Evolutionary conservation across 108 stramenopile genomes (phyloP), one percentile per base, ranked within the genome.

Genomic region (Skeletonema potamos): DNA sequence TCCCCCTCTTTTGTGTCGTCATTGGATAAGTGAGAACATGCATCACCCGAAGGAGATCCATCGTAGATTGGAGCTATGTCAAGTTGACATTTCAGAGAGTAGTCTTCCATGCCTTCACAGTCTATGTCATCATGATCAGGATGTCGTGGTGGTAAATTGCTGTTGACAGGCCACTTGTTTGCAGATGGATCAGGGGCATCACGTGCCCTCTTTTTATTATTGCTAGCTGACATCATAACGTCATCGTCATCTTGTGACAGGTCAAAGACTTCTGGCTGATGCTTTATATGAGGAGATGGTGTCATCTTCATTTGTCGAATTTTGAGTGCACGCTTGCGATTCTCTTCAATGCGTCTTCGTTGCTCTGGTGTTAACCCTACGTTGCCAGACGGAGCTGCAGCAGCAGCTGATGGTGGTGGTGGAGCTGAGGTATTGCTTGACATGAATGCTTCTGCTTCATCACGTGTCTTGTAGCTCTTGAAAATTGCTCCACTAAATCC

Each of bases 381-480:
- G 2, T 8, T 41, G 39, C 13, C 20, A 18, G 20, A 48, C 7
- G 46, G 46, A 22, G 46, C 6, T 22, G 46, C 37, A 39, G 37
- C 37, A 12, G 13, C 0, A 2, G 37, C 2, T 36, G 34, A 6
- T 36, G 37, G 13, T 15, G 37, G 6, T 15, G 37, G 13, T 15
- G 37, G 13, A 15, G 37, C 37, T 15, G 37, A 12, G 36, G 36
- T 12, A 37, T 37, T 37, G 30, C 30, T 32, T 32, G 30, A 32
- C 30, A 36, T 7, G 9, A 36, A 7, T 10, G 9, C 34, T 36
- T n/a, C n/a, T n/a, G 93, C 93, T 44, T 92, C 89, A 17, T 68
- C 34, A 30, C 43, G 27, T 0, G 81, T 80, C 36, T 36, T 6
- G 65, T 92, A 94, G 39, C 86, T 82, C 68, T 94, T 94, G 76